phyloP scores from a whole-genome alignment of 2,329 filamentous ascomycete species.

The Alternaria dauci region DNA sequence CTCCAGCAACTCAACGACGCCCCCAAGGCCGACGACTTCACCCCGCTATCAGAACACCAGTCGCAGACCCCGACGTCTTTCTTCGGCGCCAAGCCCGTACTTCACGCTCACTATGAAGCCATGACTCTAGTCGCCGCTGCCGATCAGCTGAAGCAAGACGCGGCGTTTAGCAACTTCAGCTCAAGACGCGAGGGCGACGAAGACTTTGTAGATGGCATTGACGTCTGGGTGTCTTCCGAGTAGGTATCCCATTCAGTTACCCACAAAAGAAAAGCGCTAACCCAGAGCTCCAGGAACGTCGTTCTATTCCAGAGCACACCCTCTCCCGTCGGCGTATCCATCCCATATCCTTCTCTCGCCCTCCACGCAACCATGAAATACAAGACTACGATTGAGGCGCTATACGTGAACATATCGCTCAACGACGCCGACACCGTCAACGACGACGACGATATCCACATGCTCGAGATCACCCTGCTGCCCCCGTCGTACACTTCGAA shows the following conservation, averaged over 20 bases:
- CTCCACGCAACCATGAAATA: constrained; percentile 77
- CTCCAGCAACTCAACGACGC: constrained; percentile 63
- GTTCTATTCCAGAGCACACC: constrained; percentile 67
- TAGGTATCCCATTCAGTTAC: constrained; percentile 27
- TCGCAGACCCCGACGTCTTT: constrained; percentile 76
- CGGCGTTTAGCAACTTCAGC: constrained; percentile 55
- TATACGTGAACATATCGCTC: constrained; percentile 50
- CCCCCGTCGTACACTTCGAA: constrained; percentile 53
- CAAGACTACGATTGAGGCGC: constrained; percentile 42
- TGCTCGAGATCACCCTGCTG: constrained; percentile 72
- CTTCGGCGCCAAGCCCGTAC: constrained; percentile 73
- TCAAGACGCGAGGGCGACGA: constrained; percentile 35
- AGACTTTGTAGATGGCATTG: constrained; percentile 50
- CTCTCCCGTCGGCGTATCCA: constrained; percentile 68
- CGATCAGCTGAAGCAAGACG: constrained; percentile 63
- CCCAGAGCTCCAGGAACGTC: constrained; percentile 56
- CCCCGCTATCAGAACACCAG: constrained; percentile 72
- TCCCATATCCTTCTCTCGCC: constrained; percentile 77
- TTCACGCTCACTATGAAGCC: constrained; percentile 68
- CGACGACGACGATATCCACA: constrained; percentile 70
- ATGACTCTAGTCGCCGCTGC: constrained; percentile 67
- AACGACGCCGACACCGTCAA: constrained; percentile 63
- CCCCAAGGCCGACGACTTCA: constrained; percentile 68
- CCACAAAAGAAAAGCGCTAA: neutral
- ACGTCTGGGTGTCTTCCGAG: constrained; percentile 59